Percentiles rank a stretch among this genome's conserved stretches.
phyloP scores from a whole-genome alignment of 495 filamentous ascomycete genomes.

The Hyaloscypha variabilis region DNA sequence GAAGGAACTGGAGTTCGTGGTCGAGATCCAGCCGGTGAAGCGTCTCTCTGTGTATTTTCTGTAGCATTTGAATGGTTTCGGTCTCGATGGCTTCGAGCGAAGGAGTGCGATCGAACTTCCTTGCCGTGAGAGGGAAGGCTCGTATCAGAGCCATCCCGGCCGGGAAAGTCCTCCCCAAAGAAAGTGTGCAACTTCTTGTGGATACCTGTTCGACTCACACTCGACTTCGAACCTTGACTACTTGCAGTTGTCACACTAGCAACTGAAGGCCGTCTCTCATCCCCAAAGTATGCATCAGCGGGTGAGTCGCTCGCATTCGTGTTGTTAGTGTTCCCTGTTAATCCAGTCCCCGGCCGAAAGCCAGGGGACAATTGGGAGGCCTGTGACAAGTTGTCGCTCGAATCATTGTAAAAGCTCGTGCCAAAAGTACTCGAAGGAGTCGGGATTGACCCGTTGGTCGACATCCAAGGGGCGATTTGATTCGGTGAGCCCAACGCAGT shows the following conservation, averaged over 20 bases:
- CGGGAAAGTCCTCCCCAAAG: constrained; percentile 83
- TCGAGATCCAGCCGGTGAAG: constrained; percentile 69
- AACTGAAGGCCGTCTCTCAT: constrained; percentile 84
- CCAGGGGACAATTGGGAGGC: constrained; percentile 64
- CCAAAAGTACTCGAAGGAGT: constrained; percentile 32
- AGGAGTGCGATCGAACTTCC: constrained; percentile 54
- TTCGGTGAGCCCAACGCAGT: constrained; percentile 49
- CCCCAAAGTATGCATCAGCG: constrained; percentile 64
- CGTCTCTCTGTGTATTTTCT: constrained; percentile 55
- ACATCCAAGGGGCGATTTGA: constrained; percentile 53
- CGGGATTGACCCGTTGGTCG: constrained; percentile 37
- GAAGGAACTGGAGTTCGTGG: constrained; percentile 85
- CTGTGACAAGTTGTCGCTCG: constrained; percentile 61
- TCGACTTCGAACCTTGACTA: constrained; percentile 87
- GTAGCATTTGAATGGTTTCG: constrained; percentile 77
- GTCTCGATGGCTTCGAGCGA: constrained; percentile 60
- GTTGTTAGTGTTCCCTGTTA: constrained; percentile 44
- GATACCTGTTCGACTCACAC: constrained; percentile 62
- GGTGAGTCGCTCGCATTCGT: constrained; percentile 64
- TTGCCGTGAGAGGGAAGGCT: constrained; percentile 61
- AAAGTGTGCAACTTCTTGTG: constrained; percentile 80
- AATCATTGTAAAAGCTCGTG: constrained; percentile 66
- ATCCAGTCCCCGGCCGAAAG: constrained; percentile 66
- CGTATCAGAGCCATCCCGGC: constrained; percentile 69
- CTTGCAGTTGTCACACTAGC: constrained; percentile 84